A percentile compares a stretch with the other conserved stretches of the same genome.
These are phyloP conservation scores for Salix purpurea DNA, from an alignment of 345 rosid genomes.

Conservation along the genomic window DNA sequence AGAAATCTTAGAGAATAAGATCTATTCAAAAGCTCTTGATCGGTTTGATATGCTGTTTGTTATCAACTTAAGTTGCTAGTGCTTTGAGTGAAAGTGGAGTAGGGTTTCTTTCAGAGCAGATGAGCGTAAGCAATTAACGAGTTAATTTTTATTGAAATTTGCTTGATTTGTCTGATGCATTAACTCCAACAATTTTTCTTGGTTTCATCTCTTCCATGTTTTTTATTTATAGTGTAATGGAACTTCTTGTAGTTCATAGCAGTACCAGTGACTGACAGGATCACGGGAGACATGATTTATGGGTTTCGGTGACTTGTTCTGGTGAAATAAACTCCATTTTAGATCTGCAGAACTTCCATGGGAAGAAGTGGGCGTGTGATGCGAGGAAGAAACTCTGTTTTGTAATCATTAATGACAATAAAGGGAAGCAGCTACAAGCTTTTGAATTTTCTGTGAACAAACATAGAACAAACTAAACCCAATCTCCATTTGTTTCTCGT, in stretches of 20 bases:
- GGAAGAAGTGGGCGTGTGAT: not conserved
- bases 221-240: not conserved
- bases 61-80: not conserved
- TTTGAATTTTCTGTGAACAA: too few species aligned
- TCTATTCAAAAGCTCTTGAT: not conserved
- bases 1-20: not conserved
- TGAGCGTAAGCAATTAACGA: not conserved
- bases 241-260: not conserved
- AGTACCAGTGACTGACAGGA: not conserved
- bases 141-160: too few species aligned
- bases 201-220: not conserved
- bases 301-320: not conserved
- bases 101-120: not conserved
- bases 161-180: not conserved
- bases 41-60: not conserved
- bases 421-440: not conserved
- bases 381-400: not conserved
- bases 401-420: not conserved
- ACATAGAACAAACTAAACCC: too few species aligned
- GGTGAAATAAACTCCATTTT: not conserved
- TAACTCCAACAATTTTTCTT: not conserved
- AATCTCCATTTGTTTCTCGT: too few species aligned
- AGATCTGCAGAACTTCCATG: not conserved
- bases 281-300: not conserved
- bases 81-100: not conserved